A percentile compares a stretch with the other conserved stretches of the same genome.
phyloP scores from a whole-genome alignment of 208 protist species.

The Leishmania braziliensis region DNA sequence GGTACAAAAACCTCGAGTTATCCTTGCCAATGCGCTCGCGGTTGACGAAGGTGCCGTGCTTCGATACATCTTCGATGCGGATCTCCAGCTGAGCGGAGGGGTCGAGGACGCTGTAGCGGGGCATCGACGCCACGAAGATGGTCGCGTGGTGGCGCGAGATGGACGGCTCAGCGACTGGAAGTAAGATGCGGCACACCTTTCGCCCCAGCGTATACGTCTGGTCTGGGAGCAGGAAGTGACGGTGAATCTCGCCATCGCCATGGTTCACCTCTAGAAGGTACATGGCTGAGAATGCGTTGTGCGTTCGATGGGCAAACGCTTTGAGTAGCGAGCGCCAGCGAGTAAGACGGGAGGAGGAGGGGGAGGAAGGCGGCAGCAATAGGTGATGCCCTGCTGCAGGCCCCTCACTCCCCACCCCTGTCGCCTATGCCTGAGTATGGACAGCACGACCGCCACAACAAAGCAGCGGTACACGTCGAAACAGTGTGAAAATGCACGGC shows the following conservation, averaged over 20 bases:
- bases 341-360: no score
- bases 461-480: no score
- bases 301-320: background rate
- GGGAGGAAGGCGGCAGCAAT: background rate
- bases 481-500: no score
- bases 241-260: constrained; percentile 64
- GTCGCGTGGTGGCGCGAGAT: constrained; percentile 80
- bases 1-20: constrained; percentile 55
- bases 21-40: constrained; percentile 64
- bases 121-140: constrained; percentile 41
- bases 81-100: constrained; percentile 39
- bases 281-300: constrained; percentile 26
- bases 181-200: constrained; percentile 63
- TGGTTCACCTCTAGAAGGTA: constrained; percentile 71
- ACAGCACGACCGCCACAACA: no score
- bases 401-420: no score
- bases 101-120: constrained; percentile 37
- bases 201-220: constrained; percentile 70
- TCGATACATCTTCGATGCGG: constrained; percentile 56
- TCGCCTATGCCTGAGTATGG: no score
- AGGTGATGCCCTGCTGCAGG: background rate
- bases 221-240: constrained; percentile 60
- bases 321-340: background rate
- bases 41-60: constrained; percentile 77
- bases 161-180: constrained; percentile 66